Conservation (phyloP, 345 rosid species). For the Cardamine chenopodiifolia region DNA sequence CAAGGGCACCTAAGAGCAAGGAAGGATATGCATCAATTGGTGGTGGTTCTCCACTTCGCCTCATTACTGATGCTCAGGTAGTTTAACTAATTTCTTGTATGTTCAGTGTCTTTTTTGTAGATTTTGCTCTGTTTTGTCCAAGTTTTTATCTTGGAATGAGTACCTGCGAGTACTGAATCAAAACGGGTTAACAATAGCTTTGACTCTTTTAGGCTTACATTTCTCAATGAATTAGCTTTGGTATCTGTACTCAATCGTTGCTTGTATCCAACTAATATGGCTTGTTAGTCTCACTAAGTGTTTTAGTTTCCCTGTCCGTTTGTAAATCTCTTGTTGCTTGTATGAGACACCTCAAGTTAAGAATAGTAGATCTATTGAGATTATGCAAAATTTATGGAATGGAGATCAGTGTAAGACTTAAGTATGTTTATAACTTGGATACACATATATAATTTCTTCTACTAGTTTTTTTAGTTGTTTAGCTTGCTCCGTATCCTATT, state of each 20-base stretch:
- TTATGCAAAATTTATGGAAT: not conserved
- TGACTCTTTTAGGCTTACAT: not conserved
- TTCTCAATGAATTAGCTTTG: not conserved
- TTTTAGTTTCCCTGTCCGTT: not conserved
- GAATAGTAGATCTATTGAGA: not conserved
- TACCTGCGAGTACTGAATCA: not conserved
- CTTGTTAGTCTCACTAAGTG: not conserved
- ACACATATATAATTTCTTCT: not conserved
- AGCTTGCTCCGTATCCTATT: no score
- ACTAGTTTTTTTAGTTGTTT: not conserved
- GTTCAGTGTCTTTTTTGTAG: not conserved
- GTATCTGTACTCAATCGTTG: no score
- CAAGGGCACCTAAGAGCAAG: constrained; percentile 94
- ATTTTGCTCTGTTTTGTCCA: not conserved
- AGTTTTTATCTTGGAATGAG: not conserved
- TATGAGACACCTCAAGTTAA: constrained; percentile 19
- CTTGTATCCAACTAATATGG: not conserved
- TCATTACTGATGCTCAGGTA: constrained; percentile 93
- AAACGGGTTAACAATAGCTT: not conserved
- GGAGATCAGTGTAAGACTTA: not conserved
- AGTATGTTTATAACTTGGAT: not conserved
- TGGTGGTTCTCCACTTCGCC: constrained; percentile 94
- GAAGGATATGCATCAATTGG: constrained; percentile 99
- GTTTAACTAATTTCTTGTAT: not conserved
- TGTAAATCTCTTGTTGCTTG: not conserved